Percentiles rank a stretch among this genome's conserved stretches.
phyloP scores from a whole-genome alignment of 2,329 filamentous ascomycete genomes.

The Diaporthe helianthi region DNA sequence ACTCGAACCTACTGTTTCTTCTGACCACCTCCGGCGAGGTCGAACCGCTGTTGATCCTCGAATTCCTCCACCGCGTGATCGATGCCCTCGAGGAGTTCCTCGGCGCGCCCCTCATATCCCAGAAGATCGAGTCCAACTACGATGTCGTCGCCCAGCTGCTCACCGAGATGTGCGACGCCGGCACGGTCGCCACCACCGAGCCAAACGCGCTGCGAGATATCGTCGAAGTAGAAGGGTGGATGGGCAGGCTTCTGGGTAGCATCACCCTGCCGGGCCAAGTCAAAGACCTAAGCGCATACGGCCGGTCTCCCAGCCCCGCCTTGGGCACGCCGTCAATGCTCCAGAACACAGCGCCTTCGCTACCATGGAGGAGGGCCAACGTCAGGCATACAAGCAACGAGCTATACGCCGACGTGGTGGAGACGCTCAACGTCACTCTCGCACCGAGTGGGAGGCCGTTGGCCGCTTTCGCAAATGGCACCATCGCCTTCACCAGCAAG shows the following conservation, averaged over 20 bases:
- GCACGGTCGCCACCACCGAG: conserved; percentile 88
- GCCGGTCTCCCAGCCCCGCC: conserved; percentile 28
- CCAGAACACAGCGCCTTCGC: conserved; percentile 53
- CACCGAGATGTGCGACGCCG: conserved; percentile 95
- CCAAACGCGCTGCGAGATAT: conserved; percentile 90
- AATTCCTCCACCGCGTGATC: conserved; percentile 92
- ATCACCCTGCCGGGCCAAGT: conserved; percentile 76
- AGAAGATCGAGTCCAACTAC: conserved; percentile 88
- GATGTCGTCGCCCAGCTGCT: conserved; percentile 93
- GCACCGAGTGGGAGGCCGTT: conserved; percentile 89
- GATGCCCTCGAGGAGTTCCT: conserved; percentile 96
- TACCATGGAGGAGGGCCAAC: conserved; percentile 91
- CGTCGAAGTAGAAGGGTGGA: conserved; percentile 88
- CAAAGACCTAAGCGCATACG: conserved; percentile 32
- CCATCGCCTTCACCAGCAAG: conserved; percentile 93
- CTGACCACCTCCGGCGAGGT: conserved; percentile 85
- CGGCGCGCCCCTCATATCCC: conserved; percentile 82
- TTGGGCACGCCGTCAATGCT: conserved; percentile 21
- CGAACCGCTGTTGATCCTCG: conserved; percentile 87
- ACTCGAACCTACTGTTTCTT: conserved; percentile 86
- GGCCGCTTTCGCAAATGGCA: conserved; percentile 86
- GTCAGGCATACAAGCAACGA: conserved; percentile 97
- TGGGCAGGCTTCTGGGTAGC: conserved; percentile 87
- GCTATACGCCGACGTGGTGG: conserved; percentile 93
- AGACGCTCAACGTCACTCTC: conserved; percentile 85